These are phyloP conservation scores for Kodamaea hsintzibuensis DNA, from an alignment of 805 yeast species.

Conservation along the genomic window DNA sequence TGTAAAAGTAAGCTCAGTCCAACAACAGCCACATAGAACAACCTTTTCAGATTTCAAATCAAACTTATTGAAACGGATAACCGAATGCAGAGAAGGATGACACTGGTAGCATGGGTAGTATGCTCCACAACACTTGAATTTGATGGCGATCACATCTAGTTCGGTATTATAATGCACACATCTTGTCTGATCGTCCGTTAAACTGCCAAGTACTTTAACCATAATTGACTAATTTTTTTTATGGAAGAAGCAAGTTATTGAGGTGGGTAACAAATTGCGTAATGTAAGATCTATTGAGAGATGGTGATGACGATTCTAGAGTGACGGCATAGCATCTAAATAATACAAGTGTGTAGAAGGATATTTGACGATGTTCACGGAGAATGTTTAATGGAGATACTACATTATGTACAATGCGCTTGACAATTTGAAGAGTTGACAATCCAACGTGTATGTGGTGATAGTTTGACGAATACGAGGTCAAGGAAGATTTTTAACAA, in stretches of 20 bases:
- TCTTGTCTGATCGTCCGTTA: constrained; percentile 34
- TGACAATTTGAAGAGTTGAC: neutral
- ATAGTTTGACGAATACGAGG: neutral
- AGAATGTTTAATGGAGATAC: neutral
- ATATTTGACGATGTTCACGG: neutral
- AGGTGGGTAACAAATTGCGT: neutral
- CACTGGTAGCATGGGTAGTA: constrained; percentile 44
- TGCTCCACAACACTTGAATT: constrained; percentile 37
- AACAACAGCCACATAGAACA: constrained; percentile 41
- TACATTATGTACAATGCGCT: neutral
- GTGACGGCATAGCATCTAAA: neutral
- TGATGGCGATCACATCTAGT: constrained; percentile 41
- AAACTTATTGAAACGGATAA: constrained; percentile 14
- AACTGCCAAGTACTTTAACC: neutral
- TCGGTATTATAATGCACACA: constrained; percentile 37
- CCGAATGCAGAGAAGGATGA: constrained; percentile 26
- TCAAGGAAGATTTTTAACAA: neutral
- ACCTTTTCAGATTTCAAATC: constrained; percentile 19
- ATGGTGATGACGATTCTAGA: neutral
- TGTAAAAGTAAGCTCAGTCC: constrained; percentile 25
- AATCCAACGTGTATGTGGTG: neutral
- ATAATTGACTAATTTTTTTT: neutral
- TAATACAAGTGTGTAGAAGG: neutral
- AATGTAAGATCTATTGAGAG: neutral
- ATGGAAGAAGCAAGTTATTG: neutral